Evolutionary conservation across 2,329 filamentous ascomycete genomes (phyloP).

Genomic region (Grosmannia serpens): DNA sequence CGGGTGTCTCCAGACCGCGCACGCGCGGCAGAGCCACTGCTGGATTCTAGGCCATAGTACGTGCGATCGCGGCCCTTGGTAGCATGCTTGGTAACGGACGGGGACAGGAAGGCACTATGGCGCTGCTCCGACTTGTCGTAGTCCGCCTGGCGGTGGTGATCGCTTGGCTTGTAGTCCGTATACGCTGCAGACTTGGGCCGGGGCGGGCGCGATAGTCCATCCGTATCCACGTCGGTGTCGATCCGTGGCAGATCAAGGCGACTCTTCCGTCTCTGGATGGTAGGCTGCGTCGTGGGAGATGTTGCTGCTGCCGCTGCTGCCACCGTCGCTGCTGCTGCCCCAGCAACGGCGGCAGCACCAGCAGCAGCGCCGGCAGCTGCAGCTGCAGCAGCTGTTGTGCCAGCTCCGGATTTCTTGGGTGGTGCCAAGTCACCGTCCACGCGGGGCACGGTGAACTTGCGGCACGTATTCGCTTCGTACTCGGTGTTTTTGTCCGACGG

Average conservation of each 20-base stretch:
- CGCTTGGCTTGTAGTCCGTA: constrained; percentile 15
- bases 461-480: constrained; percentile 31
- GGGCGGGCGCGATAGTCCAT: constrained; percentile 12
- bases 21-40: background rate
- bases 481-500: constrained; percentile 1
- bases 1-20: constrained; percentile 10
- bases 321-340: background rate
- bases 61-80: constrained; percentile 30
- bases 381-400: background rate
- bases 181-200: constrained; percentile 23
- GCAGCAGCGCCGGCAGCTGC: background rate
- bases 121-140: constrained; percentile 14
- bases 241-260: constrained; percentile 32
- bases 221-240: constrained; percentile 28
- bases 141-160: constrained; percentile 22
- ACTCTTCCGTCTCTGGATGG: constrained; percentile 21
- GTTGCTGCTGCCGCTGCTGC: background rate
- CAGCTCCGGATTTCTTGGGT: background rate
- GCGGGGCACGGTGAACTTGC: constrained; percentile 22
- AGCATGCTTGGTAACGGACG: constrained; percentile 29
- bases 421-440: constrained; percentile 14
- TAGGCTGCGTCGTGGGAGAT: background rate
- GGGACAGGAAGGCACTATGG: constrained; percentile 26
- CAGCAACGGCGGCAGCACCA: background rate
- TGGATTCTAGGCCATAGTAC: constrained; percentile 19